phyloP scores from a whole-genome alignment of 1,284 basidiomycete species.

The Rhizoctonia solani region DNA sequence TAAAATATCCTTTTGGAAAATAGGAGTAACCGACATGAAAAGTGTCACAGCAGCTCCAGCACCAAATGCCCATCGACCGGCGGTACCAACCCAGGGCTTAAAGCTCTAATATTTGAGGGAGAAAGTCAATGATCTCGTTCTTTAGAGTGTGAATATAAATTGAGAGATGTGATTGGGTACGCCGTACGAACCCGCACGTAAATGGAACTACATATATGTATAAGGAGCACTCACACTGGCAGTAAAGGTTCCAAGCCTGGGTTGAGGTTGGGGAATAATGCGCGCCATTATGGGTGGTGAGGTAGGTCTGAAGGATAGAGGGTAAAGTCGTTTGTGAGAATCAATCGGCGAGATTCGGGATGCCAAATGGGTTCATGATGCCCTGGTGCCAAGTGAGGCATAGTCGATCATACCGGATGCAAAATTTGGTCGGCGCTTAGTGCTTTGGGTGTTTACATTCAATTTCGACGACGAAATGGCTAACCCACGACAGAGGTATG shows the following conservation, averaged over 20 bases:
- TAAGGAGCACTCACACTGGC: background rate
- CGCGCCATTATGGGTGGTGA: slow-evolving; percentile 5
- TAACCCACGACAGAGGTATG: slow-evolving; percentile 77
- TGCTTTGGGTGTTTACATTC: background rate
- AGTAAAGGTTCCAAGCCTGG: slow-evolving; percentile 1
- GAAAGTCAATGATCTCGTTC: background rate
- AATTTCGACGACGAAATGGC: slow-evolving; percentile 61
- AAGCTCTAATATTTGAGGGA: background rate
- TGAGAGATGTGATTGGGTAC: background rate
- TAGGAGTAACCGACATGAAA: slow-evolving; percentile 68
- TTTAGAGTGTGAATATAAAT: background rate
- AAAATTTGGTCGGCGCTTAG: slow-evolving; percentile 25
- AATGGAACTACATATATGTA: background rate
- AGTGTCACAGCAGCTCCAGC: slow-evolving; percentile 63
- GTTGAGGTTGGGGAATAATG: slow-evolving; percentile 2
- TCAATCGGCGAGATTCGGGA: slow-evolving; percentile 19
- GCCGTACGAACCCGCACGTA: background rate
- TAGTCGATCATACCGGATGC: background rate
- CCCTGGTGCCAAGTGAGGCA: slow-evolving; percentile 1
- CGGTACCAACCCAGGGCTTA: slow-evolving; percentile 4
- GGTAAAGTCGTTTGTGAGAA: slow-evolving; percentile 12
- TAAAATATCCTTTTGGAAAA: slow-evolving; percentile 63
- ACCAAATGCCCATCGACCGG: slow-evolving; percentile 65
- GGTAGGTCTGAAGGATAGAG: background rate
- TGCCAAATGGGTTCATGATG: slow-evolving; percentile 1